Evolutionary conservation across 306 rosid genomes (phyloP).

Genomic region (Quercus bicolor): DNA sequence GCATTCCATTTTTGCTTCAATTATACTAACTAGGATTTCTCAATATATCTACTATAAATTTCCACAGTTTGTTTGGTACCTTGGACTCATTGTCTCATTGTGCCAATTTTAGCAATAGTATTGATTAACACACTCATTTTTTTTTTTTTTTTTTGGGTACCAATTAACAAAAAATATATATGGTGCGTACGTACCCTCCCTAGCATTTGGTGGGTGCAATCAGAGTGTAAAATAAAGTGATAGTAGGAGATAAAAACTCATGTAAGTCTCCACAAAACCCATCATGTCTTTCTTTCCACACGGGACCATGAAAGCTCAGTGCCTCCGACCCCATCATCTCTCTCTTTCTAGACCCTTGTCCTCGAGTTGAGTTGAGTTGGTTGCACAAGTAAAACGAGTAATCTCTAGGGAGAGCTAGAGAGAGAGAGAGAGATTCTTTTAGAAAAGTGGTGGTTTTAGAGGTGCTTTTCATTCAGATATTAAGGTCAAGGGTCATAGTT

Average conservation of each 20-base stretch:
- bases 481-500: conserved; percentile 56
- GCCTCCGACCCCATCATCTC: conserved; percentile 58
- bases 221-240: neutral
- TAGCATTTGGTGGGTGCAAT: neutral
- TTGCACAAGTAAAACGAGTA: conserved; percentile 34
- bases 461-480: conserved; percentile 44
- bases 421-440: conserved; percentile 10
- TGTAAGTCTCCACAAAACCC: neutral
- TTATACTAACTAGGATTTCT: neutral
- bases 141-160: neutral
- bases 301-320: conserved; percentile 51
- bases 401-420: neutral
- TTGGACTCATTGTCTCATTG: neutral
- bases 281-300: conserved; percentile 20
- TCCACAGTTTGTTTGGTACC: neutral
- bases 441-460: conserved; percentile 35
- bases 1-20: neutral
- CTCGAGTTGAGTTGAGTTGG: conserved; percentile 42
- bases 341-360: conserved; percentile 28
- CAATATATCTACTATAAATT: neutral
- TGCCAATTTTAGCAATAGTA: neutral
- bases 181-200: too few relatives aligned
- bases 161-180: neutral
- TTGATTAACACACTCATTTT: neutral
- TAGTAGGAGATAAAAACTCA: neutral